These are phyloP conservation scores for Calendula officinalis DNA, from an alignment of 129 eudicot genomes.

Conservation along the genomic window DNA sequence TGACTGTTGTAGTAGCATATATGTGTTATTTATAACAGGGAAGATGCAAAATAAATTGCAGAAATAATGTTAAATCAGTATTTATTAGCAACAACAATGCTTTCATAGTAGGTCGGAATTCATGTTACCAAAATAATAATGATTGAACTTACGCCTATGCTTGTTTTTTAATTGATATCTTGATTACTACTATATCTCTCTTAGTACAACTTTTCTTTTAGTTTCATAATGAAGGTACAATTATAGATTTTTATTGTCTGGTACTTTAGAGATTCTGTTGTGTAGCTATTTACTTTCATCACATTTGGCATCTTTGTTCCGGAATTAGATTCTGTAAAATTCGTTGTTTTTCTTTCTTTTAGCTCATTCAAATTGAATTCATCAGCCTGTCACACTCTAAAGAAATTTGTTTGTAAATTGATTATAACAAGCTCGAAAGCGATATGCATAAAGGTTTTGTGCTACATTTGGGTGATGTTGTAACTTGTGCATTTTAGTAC, in stretches of 20 bases:
- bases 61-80: neutral
- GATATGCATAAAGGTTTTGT: conserved; percentile 9
- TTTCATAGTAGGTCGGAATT: too few species aligned
- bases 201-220: neutral
- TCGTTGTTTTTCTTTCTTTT: conserved; percentile 4
- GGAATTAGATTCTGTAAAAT: conserved; percentile 6
- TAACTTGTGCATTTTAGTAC: neutral
- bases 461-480: neutral
- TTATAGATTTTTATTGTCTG: neutral
- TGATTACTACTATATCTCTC: neutral
- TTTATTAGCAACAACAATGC: neutral
- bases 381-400: neutral
- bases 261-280: neutral
- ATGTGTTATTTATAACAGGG: conserved; percentile 10
- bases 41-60: neutral
- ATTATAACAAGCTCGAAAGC: conserved; percentile 8
- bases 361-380: conserved; percentile 12
- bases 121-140: too few species aligned
- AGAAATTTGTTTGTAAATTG: neutral
- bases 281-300: neutral
- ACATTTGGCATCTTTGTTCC: neutral
- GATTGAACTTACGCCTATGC: too few species aligned
- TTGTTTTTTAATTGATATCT: too few species aligned
- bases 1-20: conserved; percentile 2
- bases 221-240: neutral